Evolutionary conservation across 768 basidiomycete genomes (phyloP), one percentile per base, ranked within the genome.

Genomic region (Exidia glandulosa): DNA sequence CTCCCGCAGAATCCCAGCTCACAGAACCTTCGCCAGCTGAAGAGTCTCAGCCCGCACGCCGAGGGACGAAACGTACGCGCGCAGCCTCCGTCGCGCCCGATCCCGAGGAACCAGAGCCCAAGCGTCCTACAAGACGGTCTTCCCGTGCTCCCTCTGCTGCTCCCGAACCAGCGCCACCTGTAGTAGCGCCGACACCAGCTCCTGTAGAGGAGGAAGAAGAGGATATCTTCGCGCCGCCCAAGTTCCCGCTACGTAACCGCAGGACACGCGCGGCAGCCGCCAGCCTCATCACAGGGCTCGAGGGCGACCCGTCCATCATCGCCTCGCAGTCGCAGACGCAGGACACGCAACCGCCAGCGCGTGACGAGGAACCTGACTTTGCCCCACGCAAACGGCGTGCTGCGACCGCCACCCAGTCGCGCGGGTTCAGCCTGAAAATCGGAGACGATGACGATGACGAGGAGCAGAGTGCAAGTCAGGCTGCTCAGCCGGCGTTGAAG

Each of bases 401-500:
- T 19, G 50, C 50, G 25, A 6, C 50, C 50, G 25, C 50, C 25
- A 13, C 27, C 50, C 25, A 14, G 50, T 29, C 50, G 30, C 25
- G 50, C 50, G 50, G 50, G 27, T 54, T 54, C 58, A 63, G 58
- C 34, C 67, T 19, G 63, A 62, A 27, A 69, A 66, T 57, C 6
- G 27, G 45, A 4, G 55, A 57, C 41, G 47, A 57, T 48, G 52
- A 29, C 19, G 36, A 37, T 9, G 59, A 60, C n/a, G 83, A 45
- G 12, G n/a, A 45, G 36, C 36, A 50, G 50, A 23, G 27, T 29
- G 12, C 50, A 13, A 23, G 50, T 14, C 0, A 14, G 30, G 50
- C 12, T 0, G 50, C 25, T 14, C 25, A 84, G 62, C 87, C 84
- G 0, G 80, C 84, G 2, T 68, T 81, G 30, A 88, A 88, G 67